These are phyloP conservation scores for Termitomyces sp. DNA, from an alignment of 768 basidiomycete species.

Conservation along the genomic window DNA sequence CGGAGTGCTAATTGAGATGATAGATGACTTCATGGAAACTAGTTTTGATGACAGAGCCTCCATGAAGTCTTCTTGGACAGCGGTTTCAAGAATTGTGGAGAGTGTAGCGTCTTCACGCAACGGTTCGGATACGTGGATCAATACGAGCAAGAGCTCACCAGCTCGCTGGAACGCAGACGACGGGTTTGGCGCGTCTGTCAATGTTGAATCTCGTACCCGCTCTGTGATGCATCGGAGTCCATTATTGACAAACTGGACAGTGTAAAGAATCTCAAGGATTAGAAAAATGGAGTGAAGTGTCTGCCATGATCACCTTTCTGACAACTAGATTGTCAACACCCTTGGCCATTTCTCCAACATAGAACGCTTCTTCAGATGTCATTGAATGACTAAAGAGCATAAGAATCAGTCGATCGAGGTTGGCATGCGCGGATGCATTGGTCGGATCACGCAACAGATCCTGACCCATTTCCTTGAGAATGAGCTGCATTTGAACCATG, in stretches of 20 bases:
- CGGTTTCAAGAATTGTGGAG: slow-evolving; percentile 44
- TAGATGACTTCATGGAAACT: slow-evolving; percentile 28
- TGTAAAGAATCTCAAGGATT: background rate
- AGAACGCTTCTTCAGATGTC: slow-evolving; percentile 74
- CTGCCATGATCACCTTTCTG: slow-evolving; percentile 44
- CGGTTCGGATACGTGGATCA: slow-evolving; percentile 64
- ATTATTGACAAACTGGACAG: slow-evolving; percentile 62
- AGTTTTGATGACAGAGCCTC: slow-evolving; percentile 42
- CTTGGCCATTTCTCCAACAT: slow-evolving; percentile 76
- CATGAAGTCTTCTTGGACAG: slow-evolving; percentile 55
- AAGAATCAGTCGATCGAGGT: slow-evolving; percentile 59
- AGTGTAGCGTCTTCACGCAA: slow-evolving; percentile 40
- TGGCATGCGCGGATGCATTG: slow-evolving; percentile 49
- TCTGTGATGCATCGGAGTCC: slow-evolving; percentile 63
- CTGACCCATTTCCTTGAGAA: slow-evolving; percentile 67
- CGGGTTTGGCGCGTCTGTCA: slow-evolving; percentile 19
- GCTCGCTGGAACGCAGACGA: slow-evolving; percentile 42
- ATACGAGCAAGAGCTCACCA: slow-evolving; percentile 63
- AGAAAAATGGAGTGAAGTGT: background rate
- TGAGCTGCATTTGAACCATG: slow-evolving; percentile 71
- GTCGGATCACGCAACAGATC: slow-evolving; percentile 55
- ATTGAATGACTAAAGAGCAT: slow-evolving; percentile 70
- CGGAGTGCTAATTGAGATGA: slow-evolving; percentile 18
- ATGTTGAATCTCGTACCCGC: slow-evolving; percentile 34
- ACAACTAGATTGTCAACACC: slow-evolving; percentile 63